phyloP scores from a whole-genome alignment of 2,329 filamentous ascomycete genomes.

The Curvularia sp. region DNA sequence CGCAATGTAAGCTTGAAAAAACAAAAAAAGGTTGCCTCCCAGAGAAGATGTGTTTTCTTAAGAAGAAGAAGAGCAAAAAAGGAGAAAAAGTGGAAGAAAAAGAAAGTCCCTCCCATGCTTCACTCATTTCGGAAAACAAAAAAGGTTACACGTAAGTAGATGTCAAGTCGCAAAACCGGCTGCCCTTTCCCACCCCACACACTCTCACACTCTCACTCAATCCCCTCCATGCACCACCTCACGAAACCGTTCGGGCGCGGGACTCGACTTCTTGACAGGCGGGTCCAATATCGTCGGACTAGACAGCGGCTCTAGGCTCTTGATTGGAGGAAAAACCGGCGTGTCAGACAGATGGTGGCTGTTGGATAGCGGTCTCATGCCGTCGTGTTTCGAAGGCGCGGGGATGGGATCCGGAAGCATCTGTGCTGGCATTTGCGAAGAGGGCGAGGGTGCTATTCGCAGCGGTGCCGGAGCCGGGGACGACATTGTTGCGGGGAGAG shows the following conservation, averaged over 20 bases:
- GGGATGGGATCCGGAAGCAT: conserved; percentile 48
- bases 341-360: conserved; percentile 46
- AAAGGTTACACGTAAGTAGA: too few relatives aligned
- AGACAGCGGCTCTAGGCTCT: conserved; percentile 65
- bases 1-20: too few relatives aligned
- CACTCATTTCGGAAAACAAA: too few relatives aligned
- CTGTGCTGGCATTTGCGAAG: conserved; percentile 41
- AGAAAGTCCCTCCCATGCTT: too few relatives aligned
- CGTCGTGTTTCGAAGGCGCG: conserved; percentile 59
- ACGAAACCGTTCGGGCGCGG: conserved; percentile 17
- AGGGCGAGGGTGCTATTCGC: conserved; percentile 40
- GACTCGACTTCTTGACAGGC: conserved; percentile 61
- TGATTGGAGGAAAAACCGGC: conserved; percentile 64
- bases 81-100: too few relatives aligned
- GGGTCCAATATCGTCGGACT: conserved; percentile 66
- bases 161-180: too few relatives aligned
- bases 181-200: neutral
- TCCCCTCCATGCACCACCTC: neutral
- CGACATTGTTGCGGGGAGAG: conserved; percentile 44
- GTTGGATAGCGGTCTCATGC: conserved; percentile 37
- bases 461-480: conserved; percentile 40
- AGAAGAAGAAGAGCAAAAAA: too few relatives aligned
- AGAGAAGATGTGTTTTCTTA: too few relatives aligned
- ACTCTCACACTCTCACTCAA: neutral
- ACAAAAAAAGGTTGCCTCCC: too few relatives aligned